Percentiles rank a stretch among this genome's conserved stretches.
Conservation (phyloP, 2,329 filamentous ascomycete genomes). For the Monilinia vaccinii-corymbosi region DNA sequence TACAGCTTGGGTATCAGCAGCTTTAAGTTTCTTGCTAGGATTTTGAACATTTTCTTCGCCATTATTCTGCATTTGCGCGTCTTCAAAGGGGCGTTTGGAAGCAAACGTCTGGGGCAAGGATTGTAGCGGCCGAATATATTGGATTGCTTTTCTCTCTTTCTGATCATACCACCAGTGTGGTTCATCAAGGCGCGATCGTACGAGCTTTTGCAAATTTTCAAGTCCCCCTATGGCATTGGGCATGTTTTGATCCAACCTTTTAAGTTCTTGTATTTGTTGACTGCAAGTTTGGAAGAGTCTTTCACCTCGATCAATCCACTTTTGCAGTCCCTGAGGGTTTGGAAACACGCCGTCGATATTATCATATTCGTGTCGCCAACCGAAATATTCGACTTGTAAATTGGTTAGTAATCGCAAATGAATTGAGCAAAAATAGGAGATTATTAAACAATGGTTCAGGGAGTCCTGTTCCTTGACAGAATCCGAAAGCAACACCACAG, state of each 20-base stretch:
- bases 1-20: too few relatives aligned
- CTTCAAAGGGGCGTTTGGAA: too few relatives aligned
- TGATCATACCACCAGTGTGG: not conserved
- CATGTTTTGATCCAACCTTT: not conserved
- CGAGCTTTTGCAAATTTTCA: not conserved
- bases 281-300: not conserved
- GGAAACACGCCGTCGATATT: not conserved
- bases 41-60: too few relatives aligned
- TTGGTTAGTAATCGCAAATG: not conserved
- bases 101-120: too few relatives aligned
- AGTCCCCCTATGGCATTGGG: not conserved
- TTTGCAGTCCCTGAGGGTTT: not conserved
- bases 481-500: not conserved
- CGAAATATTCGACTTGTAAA: not conserved
- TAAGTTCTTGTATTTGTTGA: not conserved
- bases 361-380: not conserved
- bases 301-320: not conserved
- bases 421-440: not conserved
- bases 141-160: not conserved
- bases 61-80: too few relatives aligned
- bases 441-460: not conserved
- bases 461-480: slow-evolving; percentile 6
- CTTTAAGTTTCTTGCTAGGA: too few relatives aligned
- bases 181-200: not conserved
- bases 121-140: not conserved